A percentile compares a stretch with the other conserved stretches of the same genome.
phyloP scores from a whole-genome alignment of 805 yeast species.

The Kodamaea jinghongensis region DNA sequence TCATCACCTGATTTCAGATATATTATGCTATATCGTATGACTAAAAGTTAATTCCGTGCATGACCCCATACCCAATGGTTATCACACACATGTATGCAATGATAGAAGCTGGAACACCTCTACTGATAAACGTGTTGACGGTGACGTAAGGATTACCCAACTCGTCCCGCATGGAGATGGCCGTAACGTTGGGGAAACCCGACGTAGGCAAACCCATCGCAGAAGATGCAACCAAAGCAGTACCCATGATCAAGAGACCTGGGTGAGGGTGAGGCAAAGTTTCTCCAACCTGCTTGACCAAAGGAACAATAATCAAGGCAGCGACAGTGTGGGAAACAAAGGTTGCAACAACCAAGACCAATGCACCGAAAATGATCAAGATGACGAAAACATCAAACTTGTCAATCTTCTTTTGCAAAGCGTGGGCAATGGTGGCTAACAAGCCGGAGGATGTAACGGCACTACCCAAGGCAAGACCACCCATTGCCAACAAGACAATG shows the following conservation, averaged over 20 bases:
- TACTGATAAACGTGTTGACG: conserved; percentile 78
- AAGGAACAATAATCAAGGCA: conserved; percentile 41
- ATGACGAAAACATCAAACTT: conserved; percentile 44
- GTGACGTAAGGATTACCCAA: conserved; percentile 87
- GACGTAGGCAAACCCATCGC: conserved; percentile 99
- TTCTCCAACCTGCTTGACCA: conserved; percentile 41
- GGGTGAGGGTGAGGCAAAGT: conserved; percentile 62
- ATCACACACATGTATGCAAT: conserved; percentile 70
- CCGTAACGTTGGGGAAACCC: conserved; percentile 97
- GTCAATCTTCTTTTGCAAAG: conserved; percentile 42
- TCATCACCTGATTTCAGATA: no score
- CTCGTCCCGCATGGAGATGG: conserved; percentile 91
- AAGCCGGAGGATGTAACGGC: conserved; percentile 51
- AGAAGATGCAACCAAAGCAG: conserved; percentile 74
- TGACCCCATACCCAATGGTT: conserved; percentile 74
- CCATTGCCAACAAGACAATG: conserved; percentile 54
- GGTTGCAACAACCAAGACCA: conserved; percentile 83
- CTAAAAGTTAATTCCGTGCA: conserved; percentile 34
- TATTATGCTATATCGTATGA: not conserved
- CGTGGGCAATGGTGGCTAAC: conserved; percentile 43
- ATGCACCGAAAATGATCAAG: conserved; percentile 58
- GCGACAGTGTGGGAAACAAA: conserved; percentile 64
- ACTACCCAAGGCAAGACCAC: conserved; percentile 53
- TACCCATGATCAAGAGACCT: conserved; percentile 65
- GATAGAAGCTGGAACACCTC: conserved; percentile 88